Evolutionary conservation across 2,329 filamentous ascomycete species (phyloP).

Genomic region (Sclerotinia sclerotiorum): DNA sequence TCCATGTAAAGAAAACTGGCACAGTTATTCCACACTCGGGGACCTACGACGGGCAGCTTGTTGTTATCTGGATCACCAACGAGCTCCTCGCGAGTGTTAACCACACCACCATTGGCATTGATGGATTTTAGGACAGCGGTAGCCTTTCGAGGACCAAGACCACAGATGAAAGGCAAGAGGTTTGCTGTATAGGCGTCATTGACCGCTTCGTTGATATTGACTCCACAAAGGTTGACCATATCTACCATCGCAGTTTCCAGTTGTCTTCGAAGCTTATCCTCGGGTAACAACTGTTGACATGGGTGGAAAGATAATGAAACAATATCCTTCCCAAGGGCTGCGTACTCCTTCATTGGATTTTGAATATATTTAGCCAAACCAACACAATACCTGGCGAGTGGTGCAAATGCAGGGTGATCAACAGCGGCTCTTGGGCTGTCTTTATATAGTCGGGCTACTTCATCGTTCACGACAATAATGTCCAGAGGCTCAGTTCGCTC

Average conservation of each 20-base stretch:
- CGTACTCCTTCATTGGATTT: slow-evolving; percentile 95
- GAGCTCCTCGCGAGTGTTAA: slow-evolving; percentile 81
- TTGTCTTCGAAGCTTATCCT: slow-evolving; percentile 81
- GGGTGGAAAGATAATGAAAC: slow-evolving; percentile 84
- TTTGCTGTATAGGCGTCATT: slow-evolving; percentile 79
- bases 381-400: slow-evolving; percentile 84
- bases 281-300: slow-evolving; percentile 82
- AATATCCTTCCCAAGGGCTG: slow-evolving; percentile 84
- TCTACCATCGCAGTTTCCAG: slow-evolving; percentile 97
- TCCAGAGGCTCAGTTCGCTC: slow-evolving; percentile 79
- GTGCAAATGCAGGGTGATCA: slow-evolving; percentile 78
- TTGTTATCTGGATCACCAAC: slow-evolving; percentile 83
- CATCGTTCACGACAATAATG: slow-evolving; percentile 90
- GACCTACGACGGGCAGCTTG: slow-evolving; percentile 76
- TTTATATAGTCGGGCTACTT: slow-evolving; percentile 95
- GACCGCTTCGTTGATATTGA: slow-evolving; percentile 92
- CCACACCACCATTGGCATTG: slow-evolving; percentile 83
- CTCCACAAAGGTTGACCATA: slow-evolving; percentile 94
- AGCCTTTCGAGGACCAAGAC: slow-evolving; percentile 89
- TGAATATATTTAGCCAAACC: slow-evolving; percentile 89
- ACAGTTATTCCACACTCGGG: slow-evolving; percentile 93
- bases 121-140: slow-evolving; percentile 83
- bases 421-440: slow-evolving; percentile 75
- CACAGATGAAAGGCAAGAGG: slow-evolving; percentile 85
- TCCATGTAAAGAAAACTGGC: slow-evolving; percentile 92